Percentiles rank a stretch among this genome's conserved stretches.
Conservation (phyloP, 2,329 filamentous ascomycete species). For the Pseudogymnoascus verrucosus region DNA sequence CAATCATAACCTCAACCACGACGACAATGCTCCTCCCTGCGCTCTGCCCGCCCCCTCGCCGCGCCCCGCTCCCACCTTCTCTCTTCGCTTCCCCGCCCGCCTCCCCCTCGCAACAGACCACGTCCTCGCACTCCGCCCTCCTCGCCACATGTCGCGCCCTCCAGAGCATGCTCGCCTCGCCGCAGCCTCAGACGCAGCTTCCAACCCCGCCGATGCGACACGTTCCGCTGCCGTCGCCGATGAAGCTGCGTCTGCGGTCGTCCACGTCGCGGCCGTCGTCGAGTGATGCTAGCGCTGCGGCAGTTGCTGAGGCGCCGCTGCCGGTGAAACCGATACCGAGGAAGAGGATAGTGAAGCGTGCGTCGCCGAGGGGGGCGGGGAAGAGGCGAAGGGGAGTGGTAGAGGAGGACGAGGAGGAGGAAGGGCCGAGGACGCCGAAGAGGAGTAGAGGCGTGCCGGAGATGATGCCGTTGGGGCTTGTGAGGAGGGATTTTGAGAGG, state of each 20-base stretch:
- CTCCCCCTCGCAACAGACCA: conserved; percentile 42
- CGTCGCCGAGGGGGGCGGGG: conserved; percentile 38
- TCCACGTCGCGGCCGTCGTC: conserved; percentile 28
- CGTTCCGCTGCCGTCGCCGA: conserved; percentile 20
- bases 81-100: conserved; percentile 51
- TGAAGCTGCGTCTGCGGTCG: conserved; percentile 49
- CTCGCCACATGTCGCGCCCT: conserved; percentile 53
- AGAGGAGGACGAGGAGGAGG: conserved; percentile 16
- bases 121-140: conserved; percentile 40
- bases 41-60: not conserved
- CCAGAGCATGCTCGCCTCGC: conserved; percentile 47
- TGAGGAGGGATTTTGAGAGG: conserved; percentile 49
- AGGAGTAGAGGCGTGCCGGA: conserved; percentile 53
- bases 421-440: conserved; percentile 44
- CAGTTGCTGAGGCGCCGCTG: conserved; percentile 17
- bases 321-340: conserved; percentile 12
- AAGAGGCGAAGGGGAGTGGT: conserved; percentile 42
- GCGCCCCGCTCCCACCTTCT: conserved; percentile 18
- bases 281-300: conserved; percentile 15
- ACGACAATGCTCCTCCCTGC: not conserved
- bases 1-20: not conserved
- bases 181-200: conserved; percentile 34
- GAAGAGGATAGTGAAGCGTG: conserved; percentile 45
- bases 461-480: conserved; percentile 51
- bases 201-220: conserved; percentile 46